Evolutionary conservation across 768 basidiomycete genomes (phyloP).

Genomic region (Auriscalpium microsporum): DNA sequence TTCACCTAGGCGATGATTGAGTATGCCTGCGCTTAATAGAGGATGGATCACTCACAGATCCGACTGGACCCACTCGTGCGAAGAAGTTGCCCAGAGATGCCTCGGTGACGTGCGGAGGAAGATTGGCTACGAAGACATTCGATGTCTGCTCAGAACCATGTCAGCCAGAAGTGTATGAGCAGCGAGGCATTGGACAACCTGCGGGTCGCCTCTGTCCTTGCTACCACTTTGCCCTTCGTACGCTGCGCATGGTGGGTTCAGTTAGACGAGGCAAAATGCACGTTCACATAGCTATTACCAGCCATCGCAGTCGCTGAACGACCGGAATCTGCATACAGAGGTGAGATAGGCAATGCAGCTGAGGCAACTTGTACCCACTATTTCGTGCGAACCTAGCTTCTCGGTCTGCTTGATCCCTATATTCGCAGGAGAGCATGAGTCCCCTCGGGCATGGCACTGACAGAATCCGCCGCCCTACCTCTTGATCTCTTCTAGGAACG

Average conservation of each 20-base stretch:
- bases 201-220: constrained; percentile 81
- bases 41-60: constrained; percentile 48
- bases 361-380: constrained; percentile 30
- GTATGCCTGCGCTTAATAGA: not conserved
- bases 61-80: constrained; percentile 87
- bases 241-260: constrained; percentile 31
- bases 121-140: constrained; percentile 91
- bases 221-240: constrained; percentile 89
- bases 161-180: constrained; percentile 1
- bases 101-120: constrained; percentile 83
- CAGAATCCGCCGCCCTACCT: constrained; percentile 35
- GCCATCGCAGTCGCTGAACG: constrained; percentile 89
- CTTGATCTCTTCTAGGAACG: constrained; percentile 95
- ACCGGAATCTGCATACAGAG: constrained; percentile 36
- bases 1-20: constrained; percentile 52
- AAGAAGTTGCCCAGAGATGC: constrained; percentile 83
- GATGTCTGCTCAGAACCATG: constrained; percentile 54
- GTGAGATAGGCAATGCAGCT: not conserved
- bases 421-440: not conserved
- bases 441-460: not conserved
- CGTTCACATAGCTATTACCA: constrained; percentile 35
- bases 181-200: constrained; percentile 39
- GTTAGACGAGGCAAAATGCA: too few species aligned
- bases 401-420: constrained; percentile 85
- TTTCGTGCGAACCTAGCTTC: constrained; percentile 76